Evolutionary conservation across 2,329 filamentous ascomycete species (phyloP).

Genomic region (Hypoxylon sp.): DNA sequence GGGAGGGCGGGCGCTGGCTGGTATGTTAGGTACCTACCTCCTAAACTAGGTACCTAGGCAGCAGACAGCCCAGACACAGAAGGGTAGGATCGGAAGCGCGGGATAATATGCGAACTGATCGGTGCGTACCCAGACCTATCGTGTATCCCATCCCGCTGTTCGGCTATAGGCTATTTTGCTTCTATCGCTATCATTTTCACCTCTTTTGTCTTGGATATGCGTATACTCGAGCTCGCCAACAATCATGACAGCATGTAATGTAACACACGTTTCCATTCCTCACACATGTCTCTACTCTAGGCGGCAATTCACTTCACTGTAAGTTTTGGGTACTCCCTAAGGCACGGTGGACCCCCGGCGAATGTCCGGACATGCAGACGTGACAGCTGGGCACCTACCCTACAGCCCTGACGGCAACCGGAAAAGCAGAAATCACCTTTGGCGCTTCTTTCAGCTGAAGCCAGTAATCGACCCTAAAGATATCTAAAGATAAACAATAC

Average conservation of each 20-base stretch:
- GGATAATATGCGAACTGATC: conserved; percentile 39
- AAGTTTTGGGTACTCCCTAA: conserved; percentile 10
- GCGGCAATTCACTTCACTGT: conserved; percentile 2
- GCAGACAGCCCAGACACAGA: background rate
- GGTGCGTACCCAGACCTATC: conserved; percentile 14
- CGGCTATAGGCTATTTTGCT: background rate
- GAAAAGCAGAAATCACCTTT: background rate
- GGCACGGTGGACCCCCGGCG: conserved; percentile 6
- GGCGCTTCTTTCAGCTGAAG: conserved; percentile 10
- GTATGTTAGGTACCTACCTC: too few relatives aligned
- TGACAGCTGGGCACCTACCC: too few relatives aligned
- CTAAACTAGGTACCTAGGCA: background rate
- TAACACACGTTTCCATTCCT: background rate
- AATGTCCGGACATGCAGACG: background rate
- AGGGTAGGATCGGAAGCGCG: conserved; percentile 35
- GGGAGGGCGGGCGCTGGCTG: too few relatives aligned
- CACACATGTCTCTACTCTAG: background rate
- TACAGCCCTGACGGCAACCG: background rate
- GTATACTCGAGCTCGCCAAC: too few relatives aligned
- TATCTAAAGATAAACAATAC: background rate
- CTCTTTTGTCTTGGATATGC: background rate
- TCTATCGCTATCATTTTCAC: background rate
- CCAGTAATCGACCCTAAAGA: background rate
- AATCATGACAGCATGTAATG: too few relatives aligned
- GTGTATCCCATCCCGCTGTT: too few relatives aligned